Evolutionary conservation across 2,329 filamentous ascomycete species (phyloP).

Genomic region (Nigrospora oryzae): DNA sequence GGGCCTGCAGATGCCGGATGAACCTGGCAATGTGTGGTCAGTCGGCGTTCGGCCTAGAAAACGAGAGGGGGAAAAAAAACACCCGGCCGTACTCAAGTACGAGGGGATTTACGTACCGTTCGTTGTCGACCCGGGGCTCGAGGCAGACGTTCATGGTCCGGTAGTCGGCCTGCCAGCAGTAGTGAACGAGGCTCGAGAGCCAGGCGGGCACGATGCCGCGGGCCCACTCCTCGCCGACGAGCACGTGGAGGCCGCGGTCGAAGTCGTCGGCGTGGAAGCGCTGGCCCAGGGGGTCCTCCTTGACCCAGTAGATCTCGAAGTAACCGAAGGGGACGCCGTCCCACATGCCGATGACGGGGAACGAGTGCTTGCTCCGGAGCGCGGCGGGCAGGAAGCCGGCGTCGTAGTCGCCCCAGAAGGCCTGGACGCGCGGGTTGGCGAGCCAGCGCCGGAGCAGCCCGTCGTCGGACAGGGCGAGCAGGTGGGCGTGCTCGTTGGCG

Average conservation of each 20-base stretch:
- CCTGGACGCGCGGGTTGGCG: slow-evolving; percentile 71
- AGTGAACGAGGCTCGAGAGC: slow-evolving; percentile 83
- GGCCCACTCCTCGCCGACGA: slow-evolving; percentile 90
- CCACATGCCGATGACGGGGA: slow-evolving; percentile 89
- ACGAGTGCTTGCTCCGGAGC: slow-evolving; percentile 64
- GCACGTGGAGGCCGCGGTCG: slow-evolving; percentile 79
- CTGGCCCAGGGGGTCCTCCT: slow-evolving; percentile 73
- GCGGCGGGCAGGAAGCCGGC: slow-evolving; percentile 58
- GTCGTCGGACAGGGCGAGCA: slow-evolving; percentile 40
- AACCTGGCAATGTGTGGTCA: slow-evolving; percentile 37
- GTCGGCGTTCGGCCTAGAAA: neutral
- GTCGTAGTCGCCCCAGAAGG: slow-evolving; percentile 72
- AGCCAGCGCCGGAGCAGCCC: slow-evolving; percentile 77
- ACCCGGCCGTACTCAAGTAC: too few species aligned
- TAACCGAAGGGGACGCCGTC: slow-evolving; percentile 93
- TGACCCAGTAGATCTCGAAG: slow-evolving; percentile 98
- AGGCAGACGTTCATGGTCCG: slow-evolving; percentile 77
- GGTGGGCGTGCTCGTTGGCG: slow-evolving; percentile 27
- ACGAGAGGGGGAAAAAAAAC: too few species aligned
- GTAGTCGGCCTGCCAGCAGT: slow-evolving; percentile 67
- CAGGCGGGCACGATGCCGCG: slow-evolving; percentile 74
- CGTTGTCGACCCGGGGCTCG: slow-evolving; percentile 87
- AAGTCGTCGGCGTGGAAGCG: slow-evolving; percentile 67
- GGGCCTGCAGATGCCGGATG: slow-evolving; percentile 59
- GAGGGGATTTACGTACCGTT: too few species aligned